Evolutionary conservation across 257 asterid species (phyloP).

Genomic region (Nicotiana noctiflora): DNA sequence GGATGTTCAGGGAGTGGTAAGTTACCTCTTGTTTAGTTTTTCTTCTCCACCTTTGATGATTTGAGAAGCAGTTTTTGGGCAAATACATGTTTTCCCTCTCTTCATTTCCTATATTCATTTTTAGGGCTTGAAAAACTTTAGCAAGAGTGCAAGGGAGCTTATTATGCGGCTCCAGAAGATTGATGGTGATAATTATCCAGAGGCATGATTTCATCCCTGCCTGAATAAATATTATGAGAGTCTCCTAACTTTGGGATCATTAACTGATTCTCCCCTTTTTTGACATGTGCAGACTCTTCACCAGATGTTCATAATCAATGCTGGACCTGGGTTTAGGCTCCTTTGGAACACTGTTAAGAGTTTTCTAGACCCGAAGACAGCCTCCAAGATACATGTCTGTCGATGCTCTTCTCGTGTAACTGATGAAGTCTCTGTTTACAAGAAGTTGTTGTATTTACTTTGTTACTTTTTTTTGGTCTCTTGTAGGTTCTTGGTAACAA

Average conservation of each 20-base stretch:
- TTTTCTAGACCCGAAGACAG: conserved; percentile 87
- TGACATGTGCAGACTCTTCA: conserved; percentile 71
- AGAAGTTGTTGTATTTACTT: background rate
- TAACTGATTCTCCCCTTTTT: conserved; percentile 12
- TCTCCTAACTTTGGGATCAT: conserved; percentile 2
- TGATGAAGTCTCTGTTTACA: background rate
- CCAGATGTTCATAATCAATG: conserved; percentile 96
- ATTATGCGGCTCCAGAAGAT: conserved; percentile 82
- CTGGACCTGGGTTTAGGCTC: conserved; percentile 86
- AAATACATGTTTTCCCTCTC: background rate
- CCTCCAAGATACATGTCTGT: conserved; percentile 87
- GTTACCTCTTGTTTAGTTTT: conserved; percentile 18
- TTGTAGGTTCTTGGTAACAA: conserved; percentile 81
- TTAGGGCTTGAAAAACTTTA: conserved; percentile 87
- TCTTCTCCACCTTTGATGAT: background rate
- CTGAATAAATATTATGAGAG: conserved; percentile 4
- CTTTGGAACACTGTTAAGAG: conserved; percentile 84
- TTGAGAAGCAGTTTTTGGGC: background rate
- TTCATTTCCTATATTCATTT: conserved; percentile 6
- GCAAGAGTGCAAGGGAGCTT: conserved; percentile 82
- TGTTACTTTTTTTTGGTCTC: conserved; percentile 5
- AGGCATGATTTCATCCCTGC: conserved; percentile 37
- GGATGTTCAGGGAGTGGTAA: conserved; percentile 99
- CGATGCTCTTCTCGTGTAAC: conserved; percentile 4
- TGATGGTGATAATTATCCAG: conserved; percentile 93